Evolutionary conservation across 1,284 basidiomycete species (phyloP), one percentile per base, ranked within the genome.

Genomic region (Heliocybe sulcata): DNA sequence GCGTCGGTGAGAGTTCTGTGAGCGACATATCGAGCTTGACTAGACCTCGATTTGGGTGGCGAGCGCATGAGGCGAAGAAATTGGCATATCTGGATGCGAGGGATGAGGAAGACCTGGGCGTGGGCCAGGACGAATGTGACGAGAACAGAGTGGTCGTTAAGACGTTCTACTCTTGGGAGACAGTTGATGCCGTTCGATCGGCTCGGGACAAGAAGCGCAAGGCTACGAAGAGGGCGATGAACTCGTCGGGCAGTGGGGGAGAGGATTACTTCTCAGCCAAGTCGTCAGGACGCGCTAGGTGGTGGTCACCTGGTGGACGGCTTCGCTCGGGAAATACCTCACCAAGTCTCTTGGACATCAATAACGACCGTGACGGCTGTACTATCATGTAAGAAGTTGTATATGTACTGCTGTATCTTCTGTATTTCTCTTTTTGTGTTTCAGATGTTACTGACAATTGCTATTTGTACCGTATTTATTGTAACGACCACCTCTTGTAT

Each of bases 101-200:
- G 57, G 87, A 90, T 63, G 75, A 75, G 10, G 83, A 86, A 59
- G 77, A 78, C 47, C 63, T 83, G 54, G 80, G 77, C 62, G 67
- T 83, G 14, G 85, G 83, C 35, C 81, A 87, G 67, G 86, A 90
- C 65, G 90, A 91, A 66, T 88, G 87, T 64, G 85, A 89, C 58
- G 76, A 80, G 61, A 68, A 64, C 58, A 73, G 83, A n/a, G 84
- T 94, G 9, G 82, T 87, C 51, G 63, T 94, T 58, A 93, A 92
- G 80, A 85, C 86, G 29, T 94, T 92, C 65, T 89, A 89, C 71
- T 84, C 85, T 53, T 94, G 92, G 92, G 86, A 89, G 72, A 83
- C 80, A 14, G 90, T 93, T 23, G 89, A 89, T 64, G 79, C 81
- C 1, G 85, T 90, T 55, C 76, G 77, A 55, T 73, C 76, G 31